Percentiles rank a stretch among this genome's conserved stretches.
Conservation (phyloP, 2,329 filamentous ascomycete species). For the Zymoseptoria tritici region DNA sequence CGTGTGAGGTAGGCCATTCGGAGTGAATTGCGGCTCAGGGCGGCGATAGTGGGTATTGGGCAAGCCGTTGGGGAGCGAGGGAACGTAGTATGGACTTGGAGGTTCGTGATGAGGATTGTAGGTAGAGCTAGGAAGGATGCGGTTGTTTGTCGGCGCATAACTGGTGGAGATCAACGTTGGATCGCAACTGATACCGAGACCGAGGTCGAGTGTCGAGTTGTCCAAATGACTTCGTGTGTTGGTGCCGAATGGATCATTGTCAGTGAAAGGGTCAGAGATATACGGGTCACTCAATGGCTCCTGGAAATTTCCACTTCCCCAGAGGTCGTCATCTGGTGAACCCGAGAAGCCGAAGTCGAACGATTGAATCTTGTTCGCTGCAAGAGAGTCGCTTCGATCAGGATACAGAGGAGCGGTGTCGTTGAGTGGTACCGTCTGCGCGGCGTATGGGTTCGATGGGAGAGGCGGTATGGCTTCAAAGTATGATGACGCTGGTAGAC, state of each 20-base stretch:
- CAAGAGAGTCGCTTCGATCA: constrained; percentile 19
- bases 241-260: constrained; percentile 17
- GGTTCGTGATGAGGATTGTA: constrained; percentile 10
- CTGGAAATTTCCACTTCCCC: constrained; percentile 11
- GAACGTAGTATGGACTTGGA: constrained; percentile 14
- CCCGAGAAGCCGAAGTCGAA: constrained; percentile 30
- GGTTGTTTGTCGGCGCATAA: constrained; percentile 10
- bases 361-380: constrained; percentile 19
- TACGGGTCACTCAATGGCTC: constrained; percentile 11
- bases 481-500: constrained; percentile 15
- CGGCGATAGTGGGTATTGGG: constrained; percentile 10
- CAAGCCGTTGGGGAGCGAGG: constrained; percentile 22
- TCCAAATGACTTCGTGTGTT: constrained; percentile 6
- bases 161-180: constrained; percentile 21
- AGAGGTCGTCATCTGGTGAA: constrained; percentile 15
- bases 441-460: constrained; percentile 13
- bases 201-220: constrained; percentile 13
- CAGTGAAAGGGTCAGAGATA: constrained; percentile 12
- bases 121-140: constrained; percentile 6
- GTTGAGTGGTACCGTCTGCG: constrained; percentile 22
- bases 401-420: constrained; percentile 25
- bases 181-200: constrained; percentile 30
- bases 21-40: constrained; percentile 1
- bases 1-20: constrained; percentile 9
- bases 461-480: constrained; percentile 16